A percentile compares a stretch with the other conserved stretches of the same genome.
These are phyloP conservation scores for Ceratocystis harringtonii DNA, from an alignment of 2,329 filamentous ascomycete species.

Conservation along the genomic window DNA sequence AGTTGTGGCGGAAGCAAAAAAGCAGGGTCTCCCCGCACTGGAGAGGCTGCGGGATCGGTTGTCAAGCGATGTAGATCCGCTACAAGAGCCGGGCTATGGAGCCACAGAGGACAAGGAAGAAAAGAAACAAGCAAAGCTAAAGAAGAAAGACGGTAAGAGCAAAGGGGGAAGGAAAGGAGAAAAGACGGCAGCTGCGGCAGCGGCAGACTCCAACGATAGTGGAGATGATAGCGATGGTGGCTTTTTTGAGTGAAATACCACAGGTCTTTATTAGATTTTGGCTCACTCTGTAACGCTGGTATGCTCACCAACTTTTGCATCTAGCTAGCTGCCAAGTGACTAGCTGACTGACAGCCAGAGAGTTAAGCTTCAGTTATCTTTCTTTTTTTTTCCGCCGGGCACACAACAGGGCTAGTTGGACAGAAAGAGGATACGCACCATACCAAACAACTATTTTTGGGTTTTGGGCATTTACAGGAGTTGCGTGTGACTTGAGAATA, in stretches of 20 bases:
- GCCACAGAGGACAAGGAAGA: conserved; percentile 19
- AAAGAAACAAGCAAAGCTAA: conserved; percentile 13
- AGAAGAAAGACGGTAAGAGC: conserved; percentile 24
- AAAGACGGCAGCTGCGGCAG: conserved; percentile 20
- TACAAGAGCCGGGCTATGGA: conserved; percentile 17
- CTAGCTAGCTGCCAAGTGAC: neutral
- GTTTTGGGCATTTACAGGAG: conserved; percentile 14
- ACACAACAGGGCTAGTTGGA: neutral
- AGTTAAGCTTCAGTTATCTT: too few relatives aligned
- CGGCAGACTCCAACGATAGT: conserved; percentile 24
- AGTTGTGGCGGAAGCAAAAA: conserved; percentile 49
- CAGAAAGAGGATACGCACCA: neutral
- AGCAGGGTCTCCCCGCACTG: conserved; percentile 37
- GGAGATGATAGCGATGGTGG: conserved; percentile 39
- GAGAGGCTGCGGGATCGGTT: conserved; percentile 41
- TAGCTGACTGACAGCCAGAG: too few relatives aligned
- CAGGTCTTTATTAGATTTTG: neutral
- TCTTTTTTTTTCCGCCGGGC: too few relatives aligned
- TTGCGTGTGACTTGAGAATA: neutral
- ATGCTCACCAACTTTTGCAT: neutral
- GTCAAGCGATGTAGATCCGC: conserved; percentile 21
- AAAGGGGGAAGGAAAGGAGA: conserved; percentile 26
- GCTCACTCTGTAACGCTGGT: neutral
- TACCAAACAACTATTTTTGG: neutral
- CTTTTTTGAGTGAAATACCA: conserved; percentile 37